These are phyloP conservation scores for Daldinia vernicosa DNA, from an alignment of 495 filamentous ascomycete genomes.

Conservation along the genomic window DNA sequence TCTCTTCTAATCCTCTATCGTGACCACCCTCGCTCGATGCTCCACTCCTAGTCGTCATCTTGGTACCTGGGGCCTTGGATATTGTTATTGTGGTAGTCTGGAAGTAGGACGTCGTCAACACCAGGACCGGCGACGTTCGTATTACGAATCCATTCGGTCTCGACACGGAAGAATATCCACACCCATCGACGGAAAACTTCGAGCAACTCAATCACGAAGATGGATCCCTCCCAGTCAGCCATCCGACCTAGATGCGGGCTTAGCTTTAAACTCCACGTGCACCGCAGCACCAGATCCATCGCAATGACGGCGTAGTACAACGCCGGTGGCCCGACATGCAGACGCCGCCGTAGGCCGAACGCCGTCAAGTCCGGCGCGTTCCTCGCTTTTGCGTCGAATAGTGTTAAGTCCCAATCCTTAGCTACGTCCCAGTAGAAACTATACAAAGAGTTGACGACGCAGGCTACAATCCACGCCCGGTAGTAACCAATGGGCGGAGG, in stretches of 20 bases:
- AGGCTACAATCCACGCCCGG: constrained; percentile 65
- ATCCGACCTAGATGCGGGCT: constrained; percentile 80
- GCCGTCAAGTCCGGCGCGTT: constrained; percentile 63
- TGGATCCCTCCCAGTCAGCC: constrained; percentile 80
- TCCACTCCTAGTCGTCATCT: constrained; percentile 51
- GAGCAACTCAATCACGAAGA: constrained; percentile 86
- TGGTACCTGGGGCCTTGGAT: constrained; percentile 46
- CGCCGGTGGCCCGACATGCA: constrained; percentile 72
- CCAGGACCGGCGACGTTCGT: constrained; percentile 47
- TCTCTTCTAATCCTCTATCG: background rate
- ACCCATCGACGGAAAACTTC: constrained; percentile 92
- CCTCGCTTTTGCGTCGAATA: constrained; percentile 67
- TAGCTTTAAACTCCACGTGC: constrained; percentile 89
- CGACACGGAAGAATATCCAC: constrained; percentile 95
- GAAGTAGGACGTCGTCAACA: constrained; percentile 55
- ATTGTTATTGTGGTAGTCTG: constrained; percentile 52
- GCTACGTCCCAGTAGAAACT: constrained; percentile 98
- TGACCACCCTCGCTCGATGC: background rate
- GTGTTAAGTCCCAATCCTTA: constrained; percentile 93
- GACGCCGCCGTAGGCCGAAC: constrained; percentile 77
- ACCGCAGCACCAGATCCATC: constrained; percentile 81
- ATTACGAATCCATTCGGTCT: constrained; percentile 83
- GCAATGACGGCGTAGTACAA: constrained; percentile 83
- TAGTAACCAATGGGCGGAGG: constrained; percentile 52
- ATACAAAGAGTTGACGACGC: constrained; percentile 84